Conservation (phyloP, 305 asterid species). For the Monarda citriodora region DNA sequence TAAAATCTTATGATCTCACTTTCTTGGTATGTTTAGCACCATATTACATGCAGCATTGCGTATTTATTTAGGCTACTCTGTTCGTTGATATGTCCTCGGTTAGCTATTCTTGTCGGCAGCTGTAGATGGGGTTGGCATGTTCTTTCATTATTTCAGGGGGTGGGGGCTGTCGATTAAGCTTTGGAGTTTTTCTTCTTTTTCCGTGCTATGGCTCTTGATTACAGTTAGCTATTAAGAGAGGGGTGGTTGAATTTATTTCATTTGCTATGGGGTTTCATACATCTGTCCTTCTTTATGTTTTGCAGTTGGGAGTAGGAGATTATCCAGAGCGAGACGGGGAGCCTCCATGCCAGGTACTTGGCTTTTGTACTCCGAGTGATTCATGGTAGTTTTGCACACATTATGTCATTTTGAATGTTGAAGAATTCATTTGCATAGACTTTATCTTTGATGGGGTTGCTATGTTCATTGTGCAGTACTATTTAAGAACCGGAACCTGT, state of each 20-base stretch:
- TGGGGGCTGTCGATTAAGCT: conserved; percentile 5
- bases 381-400: not conserved
- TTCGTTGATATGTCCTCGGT: not conserved
- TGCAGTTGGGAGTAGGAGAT: conserved; percentile 55
- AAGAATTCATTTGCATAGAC: not conserved
- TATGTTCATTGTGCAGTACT: conserved; percentile 52
- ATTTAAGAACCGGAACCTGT: conserved; percentile 84
- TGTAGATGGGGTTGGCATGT: conserved; percentile 12
- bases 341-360: conserved; percentile 79
- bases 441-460: not conserved
- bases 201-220: not conserved
- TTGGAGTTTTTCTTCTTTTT: conserved; percentile 6
- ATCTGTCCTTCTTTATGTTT: conserved; percentile 14
- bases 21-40: not conserved
- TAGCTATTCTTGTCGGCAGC: conserved; percentile 13
- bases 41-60: conserved; percentile 15
- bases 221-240: not conserved
- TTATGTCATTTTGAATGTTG: not conserved
- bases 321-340: conserved; percentile 91
- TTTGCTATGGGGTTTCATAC: conserved; percentile 2
- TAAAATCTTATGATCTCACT: conserved; percentile 10
- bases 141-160: not conserved
- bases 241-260: conserved; percentile 4
- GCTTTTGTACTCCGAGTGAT: conserved; percentile 4
- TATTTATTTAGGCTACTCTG: not conserved